Evolutionary conservation across 495 filamentous ascomycete genomes (phyloP), one percentile per base, ranked within the genome.

Genomic region (Aspergillus indologenus): DNA sequence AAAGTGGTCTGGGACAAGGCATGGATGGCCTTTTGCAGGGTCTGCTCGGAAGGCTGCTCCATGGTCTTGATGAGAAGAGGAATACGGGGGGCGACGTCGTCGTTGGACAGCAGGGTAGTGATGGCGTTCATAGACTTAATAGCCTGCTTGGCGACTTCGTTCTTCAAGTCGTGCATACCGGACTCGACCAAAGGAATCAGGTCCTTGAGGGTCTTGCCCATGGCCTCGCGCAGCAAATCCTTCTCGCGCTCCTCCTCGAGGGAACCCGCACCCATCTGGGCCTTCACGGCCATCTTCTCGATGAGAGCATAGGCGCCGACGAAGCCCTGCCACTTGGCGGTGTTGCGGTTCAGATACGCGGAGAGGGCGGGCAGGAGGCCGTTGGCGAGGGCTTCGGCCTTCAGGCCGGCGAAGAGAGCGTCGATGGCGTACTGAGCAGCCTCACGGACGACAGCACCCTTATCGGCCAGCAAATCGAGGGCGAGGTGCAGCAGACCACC

Each of bases 1-100:
- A 99, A 99, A 29, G 94, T 99, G n/a, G 94, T 99, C 75, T 96
- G 91, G 1, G 92, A 96, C 44, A 99, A 81, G 40, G 92, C 94
- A 64, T 97, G 94, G 61, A 99, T 99, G 44, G 94, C 92, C 77
- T 96, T 94, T 66, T 94, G 89, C 53, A 94, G 81, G 17, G 87
- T 87, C 67, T 95, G 85, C n/a, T 89, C 82, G 7, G 90, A 95
- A 3, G 95, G 94, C 55, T 96, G 86, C 66, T 96, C 89, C 87
- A 99, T 96, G 43, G 91, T 90, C 69, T 93, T 89, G 72, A 99
- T 88, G 45, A 99, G 81, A 7, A 96, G 85, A 5, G 94, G 95
- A 62, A 98, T 95, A 62, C 93, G 86, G 26, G 92, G 92, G 40
- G 87, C 87, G 31, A 99, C 91, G 73, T 99, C 94, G 74, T 99